Evolutionary conservation across 2,329 filamentous ascomycete genomes (phyloP), one percentile per base, ranked within the genome.

Genomic region (Cadophora sp.): DNA sequence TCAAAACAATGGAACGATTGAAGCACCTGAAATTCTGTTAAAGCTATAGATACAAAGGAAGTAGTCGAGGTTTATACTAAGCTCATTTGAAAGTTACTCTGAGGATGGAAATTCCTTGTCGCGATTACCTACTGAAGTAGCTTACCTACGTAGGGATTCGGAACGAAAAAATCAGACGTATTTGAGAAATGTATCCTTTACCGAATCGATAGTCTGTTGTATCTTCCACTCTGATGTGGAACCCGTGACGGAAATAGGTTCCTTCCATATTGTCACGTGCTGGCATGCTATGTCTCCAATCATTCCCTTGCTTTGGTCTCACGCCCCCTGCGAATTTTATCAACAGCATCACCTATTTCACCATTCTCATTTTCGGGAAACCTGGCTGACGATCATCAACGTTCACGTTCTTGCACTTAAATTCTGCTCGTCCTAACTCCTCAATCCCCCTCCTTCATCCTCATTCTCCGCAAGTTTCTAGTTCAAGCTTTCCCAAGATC

Each of bases 151-250:
- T 30, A 30, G 73, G 64, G n/a, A 73, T 69, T 69, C 1, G 72
- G 68, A 18, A 72, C 67, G 0, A 64, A 64, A 5, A 64, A 7
- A 16, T 64, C 27, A 1, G 70, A 62, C 4, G 33, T 69, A 1
- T 58, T 56, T 6, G 73, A 71, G 41, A 73, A 27, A 56, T 74
- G 73, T 41, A 73, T 43, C 36, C 6, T 3, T 9, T 13, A 13
- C 36, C 11, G 36, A 39, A 39, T 39, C 36, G 11, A 39, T 3
- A 9, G 7, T 39, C 36, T 39, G 7, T 39, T 39, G 4, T 30
- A 30, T 39, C 36, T 2, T 39, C 11, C 36, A 39, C 11, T 13
- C 36, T 3, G 36, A 9, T 39, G 36, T 0, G 27, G 27, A 0
- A 30, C 4, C 27, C 27, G 1, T 30, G 27, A 39, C 1, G 8